phyloP scores from a whole-genome alignment of 1,284 basidiomycete genomes.

The Cerioporus squamosus region DNA sequence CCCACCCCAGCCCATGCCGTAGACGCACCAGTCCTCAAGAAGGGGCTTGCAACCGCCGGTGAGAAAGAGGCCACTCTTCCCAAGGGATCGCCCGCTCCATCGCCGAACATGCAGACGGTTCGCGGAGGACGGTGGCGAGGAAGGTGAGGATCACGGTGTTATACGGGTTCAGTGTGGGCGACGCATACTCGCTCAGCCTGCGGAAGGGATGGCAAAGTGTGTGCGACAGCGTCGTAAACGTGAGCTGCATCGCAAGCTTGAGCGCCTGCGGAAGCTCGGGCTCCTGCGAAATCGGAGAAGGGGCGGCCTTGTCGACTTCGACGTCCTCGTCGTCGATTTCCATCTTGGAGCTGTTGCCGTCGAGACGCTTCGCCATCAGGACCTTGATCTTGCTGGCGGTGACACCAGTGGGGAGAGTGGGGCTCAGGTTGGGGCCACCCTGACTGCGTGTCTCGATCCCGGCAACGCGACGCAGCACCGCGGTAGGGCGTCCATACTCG shows the following conservation, averaged over 20 bases:
- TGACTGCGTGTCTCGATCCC: slow-evolving; percentile 33
- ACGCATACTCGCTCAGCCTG: slow-evolving; percentile 58
- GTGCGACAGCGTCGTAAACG: slow-evolving; percentile 80
- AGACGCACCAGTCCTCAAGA: slow-evolving; percentile 93
- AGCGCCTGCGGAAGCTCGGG: slow-evolving; percentile 65
- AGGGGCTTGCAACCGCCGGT: slow-evolving; percentile 72
- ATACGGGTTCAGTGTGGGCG: slow-evolving; percentile 82
- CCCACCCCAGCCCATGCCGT: slow-evolving; percentile 95
- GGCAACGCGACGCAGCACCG: slow-evolving; percentile 68
- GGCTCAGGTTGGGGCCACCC: slow-evolving; percentile 34
- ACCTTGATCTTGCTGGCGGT: slow-evolving; percentile 39
- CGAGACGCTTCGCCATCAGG: slow-evolving; percentile 38
- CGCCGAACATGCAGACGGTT: slow-evolving; percentile 59
- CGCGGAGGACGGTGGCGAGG: slow-evolving; percentile 76
- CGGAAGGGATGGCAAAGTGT: slow-evolving; percentile 70
- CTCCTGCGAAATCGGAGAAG: slow-evolving; percentile 34
- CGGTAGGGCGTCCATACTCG: slow-evolving; percentile 85
- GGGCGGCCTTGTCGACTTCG: slow-evolving; percentile 43
- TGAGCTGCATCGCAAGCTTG: slow-evolving; percentile 76
- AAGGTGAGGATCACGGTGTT: slow-evolving; percentile 89
- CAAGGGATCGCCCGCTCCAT: slow-evolving; percentile 87
- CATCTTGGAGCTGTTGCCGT: slow-evolving; percentile 63
- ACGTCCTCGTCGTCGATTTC: slow-evolving; percentile 73
- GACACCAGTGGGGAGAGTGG: slow-evolving; percentile 21
- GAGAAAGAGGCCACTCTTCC: slow-evolving; percentile 59